Conservation (phyloP, 148 eudicot species). For the Diospyros kaki region DNA sequence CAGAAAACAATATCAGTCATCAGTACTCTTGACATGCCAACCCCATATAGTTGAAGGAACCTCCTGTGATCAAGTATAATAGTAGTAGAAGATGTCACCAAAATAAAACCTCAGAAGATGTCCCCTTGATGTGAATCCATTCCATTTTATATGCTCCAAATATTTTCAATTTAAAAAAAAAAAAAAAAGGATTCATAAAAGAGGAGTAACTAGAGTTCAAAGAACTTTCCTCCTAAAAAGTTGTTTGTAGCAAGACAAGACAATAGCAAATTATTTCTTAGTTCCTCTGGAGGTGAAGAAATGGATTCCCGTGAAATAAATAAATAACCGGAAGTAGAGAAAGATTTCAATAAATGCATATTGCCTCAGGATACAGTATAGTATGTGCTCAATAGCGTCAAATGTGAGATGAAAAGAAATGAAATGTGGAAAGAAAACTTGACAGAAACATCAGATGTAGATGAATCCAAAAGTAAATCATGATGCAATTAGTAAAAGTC, state of each 20-base stretch:
- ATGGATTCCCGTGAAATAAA: background rate
- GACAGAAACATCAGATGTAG: background rate
- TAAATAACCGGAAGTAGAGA: background rate
- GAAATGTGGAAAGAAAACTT: background rate
- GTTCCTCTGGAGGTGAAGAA: no score
- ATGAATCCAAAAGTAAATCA: background rate
- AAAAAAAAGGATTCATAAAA: background rate
- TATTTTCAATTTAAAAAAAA: background rate
- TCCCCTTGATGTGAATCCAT: no score
- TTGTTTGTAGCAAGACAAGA: background rate
- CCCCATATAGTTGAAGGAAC: no score
- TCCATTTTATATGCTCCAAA: no score
- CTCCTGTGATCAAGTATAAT: no score
- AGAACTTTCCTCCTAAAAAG: background rate
- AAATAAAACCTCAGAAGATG: no score
- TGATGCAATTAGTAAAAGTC: background rate
- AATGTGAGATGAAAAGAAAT: background rate
- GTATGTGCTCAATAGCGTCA: background rate
- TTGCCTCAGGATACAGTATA: no score
- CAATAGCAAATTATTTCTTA: background rate
- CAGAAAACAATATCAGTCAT: constrained; percentile 18
- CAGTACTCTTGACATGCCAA: no score
- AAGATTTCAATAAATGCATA: background rate
- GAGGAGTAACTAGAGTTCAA: background rate
- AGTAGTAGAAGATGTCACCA: no score